Percentiles rank a stretch among this genome's conserved stretches.
phyloP scores from a whole-genome alignment of 2,329 filamentous ascomycete genomes.

The Mollisia scopiformis region DNA sequence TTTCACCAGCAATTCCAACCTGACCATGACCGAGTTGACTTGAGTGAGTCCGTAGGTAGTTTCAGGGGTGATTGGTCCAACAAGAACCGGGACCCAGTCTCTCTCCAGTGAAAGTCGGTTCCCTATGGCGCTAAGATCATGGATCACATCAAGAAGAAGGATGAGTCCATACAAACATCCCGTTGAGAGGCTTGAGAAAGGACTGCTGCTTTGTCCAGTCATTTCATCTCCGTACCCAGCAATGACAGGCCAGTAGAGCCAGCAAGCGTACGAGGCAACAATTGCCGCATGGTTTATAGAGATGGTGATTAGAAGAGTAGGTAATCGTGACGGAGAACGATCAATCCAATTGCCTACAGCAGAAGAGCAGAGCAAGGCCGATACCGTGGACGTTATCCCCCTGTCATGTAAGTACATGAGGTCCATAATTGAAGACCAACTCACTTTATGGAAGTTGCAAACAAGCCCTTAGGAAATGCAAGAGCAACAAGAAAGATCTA shows the following conservation, averaged over 20 bases:
- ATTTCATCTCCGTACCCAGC: constrained; percentile 19
- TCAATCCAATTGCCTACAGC: constrained; percentile 44
- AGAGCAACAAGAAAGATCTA: constrained; percentile 51
- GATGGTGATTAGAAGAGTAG: constrained; percentile 42
- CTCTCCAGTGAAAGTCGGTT: constrained; percentile 46
- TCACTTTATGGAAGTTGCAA: constrained; percentile 41
- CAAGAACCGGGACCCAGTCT: constrained; percentile 43
- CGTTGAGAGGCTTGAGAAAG: constrained; percentile 12
- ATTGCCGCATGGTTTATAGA: constrained; percentile 42
- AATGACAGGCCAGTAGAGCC: constrained; percentile 41
- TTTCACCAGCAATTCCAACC: constrained; percentile 58
- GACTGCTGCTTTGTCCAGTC: not conserved
- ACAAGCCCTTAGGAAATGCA: constrained; percentile 42
- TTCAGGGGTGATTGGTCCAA: constrained; percentile 29
- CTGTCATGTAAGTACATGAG: constrained; percentile 21
- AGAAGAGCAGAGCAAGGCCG: constrained; percentile 42
- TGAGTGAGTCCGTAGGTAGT: constrained; percentile 36
- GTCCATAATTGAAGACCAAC: constrained; percentile 3
- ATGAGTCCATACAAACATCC: constrained; percentile 36
- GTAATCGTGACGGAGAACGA: constrained; percentile 38
- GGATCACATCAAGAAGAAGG: constrained; percentile 41
- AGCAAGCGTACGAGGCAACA: constrained; percentile 36
- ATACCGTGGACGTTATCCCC: constrained; percentile 36
- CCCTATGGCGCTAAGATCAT: constrained; percentile 43
- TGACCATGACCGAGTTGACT: constrained; percentile 54